Evolutionary conservation across 371 early-diverging fungal genomes (phyloP).

Genomic region (Apophysomyces sp.): DNA sequence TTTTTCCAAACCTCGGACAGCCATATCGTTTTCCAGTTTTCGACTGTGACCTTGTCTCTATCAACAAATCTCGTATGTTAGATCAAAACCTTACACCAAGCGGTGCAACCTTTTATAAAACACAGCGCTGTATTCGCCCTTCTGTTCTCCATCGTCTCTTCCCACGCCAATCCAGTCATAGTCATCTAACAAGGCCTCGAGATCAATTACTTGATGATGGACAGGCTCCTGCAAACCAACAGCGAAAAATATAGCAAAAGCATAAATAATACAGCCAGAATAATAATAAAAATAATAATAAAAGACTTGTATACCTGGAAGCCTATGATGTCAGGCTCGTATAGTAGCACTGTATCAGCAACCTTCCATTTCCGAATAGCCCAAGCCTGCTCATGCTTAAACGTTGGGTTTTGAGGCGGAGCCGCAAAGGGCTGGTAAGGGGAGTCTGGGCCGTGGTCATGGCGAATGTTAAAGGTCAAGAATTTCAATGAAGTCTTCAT

Average conservation of each 20-base stretch:
- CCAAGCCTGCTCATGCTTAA: slow-evolving; percentile 45
- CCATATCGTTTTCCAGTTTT: slow-evolving; percentile 38
- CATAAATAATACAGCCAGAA: too few species aligned
- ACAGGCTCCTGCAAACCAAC: slow-evolving; percentile 37
- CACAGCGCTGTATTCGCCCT: slow-evolving; percentile 44
- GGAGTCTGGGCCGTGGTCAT: slow-evolving; percentile 28
- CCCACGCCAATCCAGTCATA: slow-evolving; percentile 54
- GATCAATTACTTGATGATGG: slow-evolving; percentile 43
- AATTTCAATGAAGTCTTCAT: slow-evolving; percentile 18
- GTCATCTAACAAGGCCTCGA: slow-evolving; percentile 45
- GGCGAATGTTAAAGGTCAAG: slow-evolving; percentile 48
- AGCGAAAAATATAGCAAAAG: background rate
- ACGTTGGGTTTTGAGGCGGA: slow-evolving; percentile 18
- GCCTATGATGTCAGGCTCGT: slow-evolving; percentile 44
- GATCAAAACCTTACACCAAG: background rate
- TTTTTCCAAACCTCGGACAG: slow-evolving; percentile 34
- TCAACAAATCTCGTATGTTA: background rate
- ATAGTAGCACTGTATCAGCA: slow-evolving; percentile 43
- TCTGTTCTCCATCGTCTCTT: slow-evolving; percentile 44
- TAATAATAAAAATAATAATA: too few species aligned
- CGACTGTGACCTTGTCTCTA: slow-evolving; percentile 27
- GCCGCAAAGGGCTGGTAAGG: slow-evolving; percentile 21
- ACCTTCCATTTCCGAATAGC: slow-evolving; percentile 47
- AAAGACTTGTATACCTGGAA: slow-evolving; percentile 36
- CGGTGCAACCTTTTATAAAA: slow-evolving; percentile 52